Percentiles rank a stretch among this genome's conserved stretches.
These are phyloP conservation scores for Macadamia integrifolia DNA, from an alignment of 164 flowering plant species.

Conservation along the genomic window DNA sequence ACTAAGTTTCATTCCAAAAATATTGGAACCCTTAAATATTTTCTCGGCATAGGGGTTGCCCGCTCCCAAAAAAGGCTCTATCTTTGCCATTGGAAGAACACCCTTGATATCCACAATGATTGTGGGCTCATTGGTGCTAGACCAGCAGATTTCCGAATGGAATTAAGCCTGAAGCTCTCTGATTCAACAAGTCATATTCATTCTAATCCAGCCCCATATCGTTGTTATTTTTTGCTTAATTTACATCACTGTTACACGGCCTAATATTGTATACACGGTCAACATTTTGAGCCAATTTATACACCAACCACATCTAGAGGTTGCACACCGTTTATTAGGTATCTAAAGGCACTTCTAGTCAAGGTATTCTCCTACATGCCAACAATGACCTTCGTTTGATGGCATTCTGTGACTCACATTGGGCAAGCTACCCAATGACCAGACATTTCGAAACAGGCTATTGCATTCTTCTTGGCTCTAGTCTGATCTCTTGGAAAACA, in stretches of 20 bases:
- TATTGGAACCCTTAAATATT: slow-evolving; percentile 14
- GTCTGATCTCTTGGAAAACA: slow-evolving; percentile 1
- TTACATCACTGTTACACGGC: slow-evolving; percentile 16
- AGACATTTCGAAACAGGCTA: not conserved
- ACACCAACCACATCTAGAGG: slow-evolving; percentile 5
- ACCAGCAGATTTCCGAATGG: slow-evolving; percentile 11
- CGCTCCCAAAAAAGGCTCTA: not conserved
- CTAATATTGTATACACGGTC: slow-evolving; percentile 9
- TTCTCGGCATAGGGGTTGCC: slow-evolving; percentile 4
- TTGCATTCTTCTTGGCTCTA: slow-evolving; percentile 3
- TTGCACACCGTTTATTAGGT: not conserved
- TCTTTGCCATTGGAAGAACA: not conserved
- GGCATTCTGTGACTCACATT: not conserved
- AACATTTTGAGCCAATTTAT: slow-evolving; percentile 10
- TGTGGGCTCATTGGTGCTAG: not conserved
- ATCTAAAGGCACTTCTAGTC: not conserved
- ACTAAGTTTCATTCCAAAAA: slow-evolving; percentile 9
- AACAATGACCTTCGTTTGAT: not conserved
- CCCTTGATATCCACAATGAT: slow-evolving; percentile 5
- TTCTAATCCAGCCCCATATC: slow-evolving; percentile 10
- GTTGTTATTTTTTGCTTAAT: not conserved
- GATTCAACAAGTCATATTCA: not conserved
- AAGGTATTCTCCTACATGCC: not conserved
- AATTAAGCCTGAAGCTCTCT: slow-evolving; percentile 7
- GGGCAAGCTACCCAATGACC: not conserved